These are phyloP conservation scores for Globisporangium solare DNA, from an alignment of 352 stramenopile species.

Conservation along the genomic window DNA sequence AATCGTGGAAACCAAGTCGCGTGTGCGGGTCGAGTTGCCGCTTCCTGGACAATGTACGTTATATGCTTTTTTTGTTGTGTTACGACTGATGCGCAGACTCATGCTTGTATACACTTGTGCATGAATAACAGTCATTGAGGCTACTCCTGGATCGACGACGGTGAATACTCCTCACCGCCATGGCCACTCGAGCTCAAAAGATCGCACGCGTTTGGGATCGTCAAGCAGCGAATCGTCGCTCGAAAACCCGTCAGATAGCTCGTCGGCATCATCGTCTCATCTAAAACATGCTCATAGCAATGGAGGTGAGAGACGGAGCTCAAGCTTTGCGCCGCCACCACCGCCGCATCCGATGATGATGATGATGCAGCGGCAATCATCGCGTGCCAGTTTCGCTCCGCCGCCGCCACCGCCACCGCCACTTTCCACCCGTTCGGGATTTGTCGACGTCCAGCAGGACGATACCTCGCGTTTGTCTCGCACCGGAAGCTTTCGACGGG, in stretches of 20 bases:
- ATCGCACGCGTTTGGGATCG: constrained; percentile 23
- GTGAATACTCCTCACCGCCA: constrained; percentile 13
- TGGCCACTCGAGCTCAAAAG: constrained; percentile 17
- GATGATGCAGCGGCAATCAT: constrained; percentile 7
- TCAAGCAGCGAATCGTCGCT: constrained; percentile 34
- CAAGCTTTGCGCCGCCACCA: constrained; percentile 22
- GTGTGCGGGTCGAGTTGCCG: constrained; percentile 67
- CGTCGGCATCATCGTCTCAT: constrained; percentile 31
- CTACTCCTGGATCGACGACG: constrained; percentile 6
- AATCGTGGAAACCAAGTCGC: constrained; percentile 52
- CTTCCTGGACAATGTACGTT: constrained; percentile 74
- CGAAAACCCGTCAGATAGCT: constrained; percentile 47
- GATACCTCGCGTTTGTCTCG: constrained; percentile 31
- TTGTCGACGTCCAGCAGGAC: constrained; percentile 11
- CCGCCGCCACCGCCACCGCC: constrained; percentile 16
- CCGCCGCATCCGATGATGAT: constrained; percentile 10
- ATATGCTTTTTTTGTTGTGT: neutral
- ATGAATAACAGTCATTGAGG: constrained; percentile 42
- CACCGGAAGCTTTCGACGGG: constrained; percentile 45
- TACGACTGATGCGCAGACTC: neutral
- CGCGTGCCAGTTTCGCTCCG: constrained; percentile 7
- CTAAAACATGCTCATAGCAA: constrained; percentile 13
- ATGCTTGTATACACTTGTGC: constrained; percentile 7
- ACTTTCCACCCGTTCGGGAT: constrained; percentile 5
- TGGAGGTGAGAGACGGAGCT: constrained; percentile 1